Conservation (phyloP, 257 asterid genomes). For the Asclepias syriaca region DNA sequence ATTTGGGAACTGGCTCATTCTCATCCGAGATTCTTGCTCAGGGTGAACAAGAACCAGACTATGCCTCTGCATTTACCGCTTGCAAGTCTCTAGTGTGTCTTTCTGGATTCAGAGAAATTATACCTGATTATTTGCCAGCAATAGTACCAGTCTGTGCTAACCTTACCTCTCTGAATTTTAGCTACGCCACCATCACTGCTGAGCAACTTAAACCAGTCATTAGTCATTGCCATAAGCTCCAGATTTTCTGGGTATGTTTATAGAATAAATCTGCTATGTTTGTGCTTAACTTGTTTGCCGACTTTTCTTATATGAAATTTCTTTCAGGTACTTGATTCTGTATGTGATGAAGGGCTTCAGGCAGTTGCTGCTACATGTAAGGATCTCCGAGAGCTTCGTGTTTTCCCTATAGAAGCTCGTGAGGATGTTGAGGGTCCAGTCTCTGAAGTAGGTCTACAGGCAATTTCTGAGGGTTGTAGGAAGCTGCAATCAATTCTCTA, state of each 20-base stretch:
- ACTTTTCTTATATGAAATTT: constrained; percentile 1
- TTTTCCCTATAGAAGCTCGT: constrained; percentile 38
- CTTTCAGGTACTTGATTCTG: constrained; percentile 45
- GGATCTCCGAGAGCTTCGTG: constrained; percentile 52
- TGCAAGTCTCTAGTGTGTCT: constrained; percentile 44
- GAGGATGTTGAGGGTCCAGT: constrained; percentile 49
- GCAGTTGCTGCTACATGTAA: constrained; percentile 49
- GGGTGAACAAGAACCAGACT: constrained; percentile 41
- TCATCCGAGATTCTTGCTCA: constrained; percentile 16
- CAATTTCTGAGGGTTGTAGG: constrained; percentile 54
- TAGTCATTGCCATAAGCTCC: constrained; percentile 39
- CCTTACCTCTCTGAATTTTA: constrained; percentile 42
- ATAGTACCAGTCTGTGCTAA: constrained; percentile 46
- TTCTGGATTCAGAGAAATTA: constrained; percentile 44
- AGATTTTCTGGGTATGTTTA: constrained; percentile 44
- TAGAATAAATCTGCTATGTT: not conserved
- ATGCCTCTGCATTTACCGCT: constrained; percentile 40
- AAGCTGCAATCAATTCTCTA: constrained; percentile 44
- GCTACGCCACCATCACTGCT: constrained; percentile 37
- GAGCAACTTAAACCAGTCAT: constrained; percentile 45
- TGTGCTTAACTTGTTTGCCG: not conserved
- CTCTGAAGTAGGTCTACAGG: constrained; percentile 44
- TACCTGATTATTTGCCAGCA: constrained; percentile 36
- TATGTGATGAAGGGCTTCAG: constrained; percentile 52
- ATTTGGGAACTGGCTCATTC: constrained; percentile 50